These are phyloP conservation scores for Pythium dissimile DNA, from an alignment of 352 stramenopile species.

Conservation along the genomic window DNA sequence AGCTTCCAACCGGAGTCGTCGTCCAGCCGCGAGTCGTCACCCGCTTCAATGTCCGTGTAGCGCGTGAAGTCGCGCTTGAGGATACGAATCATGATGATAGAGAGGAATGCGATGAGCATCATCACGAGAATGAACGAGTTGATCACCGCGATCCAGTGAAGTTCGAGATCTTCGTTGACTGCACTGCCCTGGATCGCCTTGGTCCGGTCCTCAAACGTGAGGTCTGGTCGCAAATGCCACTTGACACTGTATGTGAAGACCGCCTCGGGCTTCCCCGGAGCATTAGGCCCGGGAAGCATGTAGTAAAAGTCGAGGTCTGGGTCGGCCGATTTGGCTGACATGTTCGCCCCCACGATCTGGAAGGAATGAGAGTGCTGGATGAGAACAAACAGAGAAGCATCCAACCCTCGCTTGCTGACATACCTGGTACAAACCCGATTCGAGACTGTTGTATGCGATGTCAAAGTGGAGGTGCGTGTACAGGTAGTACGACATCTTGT, in stretches of 20 bases:
- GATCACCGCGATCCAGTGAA: constrained; percentile 98
- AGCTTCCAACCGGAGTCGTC: constrained; percentile 98
- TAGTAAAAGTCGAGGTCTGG: constrained; percentile 59
- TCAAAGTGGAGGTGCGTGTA: constrained; percentile 96
- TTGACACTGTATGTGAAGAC: constrained; percentile 96
- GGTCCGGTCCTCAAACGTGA: constrained; percentile 90
- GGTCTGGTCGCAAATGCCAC: constrained; percentile 88
- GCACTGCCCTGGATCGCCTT: constrained; percentile 52
- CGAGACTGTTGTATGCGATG: constrained; percentile 90
- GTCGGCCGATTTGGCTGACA: constrained; percentile 57
- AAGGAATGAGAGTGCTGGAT: too few relatives aligned
- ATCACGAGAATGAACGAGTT: constrained; percentile 98
- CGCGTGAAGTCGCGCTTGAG: constrained; percentile 98
- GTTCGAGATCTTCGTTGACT: constrained; percentile 69
- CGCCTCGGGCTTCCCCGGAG: constrained; percentile 37
- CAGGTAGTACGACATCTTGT: constrained; percentile 85
- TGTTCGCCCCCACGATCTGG: constrained; percentile 70
- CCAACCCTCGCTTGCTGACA: not conserved
- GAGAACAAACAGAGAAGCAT: not conserved
- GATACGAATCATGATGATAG: constrained; percentile 96
- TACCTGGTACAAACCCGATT: constrained; percentile 80
- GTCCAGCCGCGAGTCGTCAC: constrained; percentile 83
- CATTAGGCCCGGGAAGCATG: constrained; percentile 41
- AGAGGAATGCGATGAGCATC: constrained; percentile 95
- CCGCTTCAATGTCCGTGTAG: constrained; percentile 94